These are phyloP conservation scores for Nothophytophthora sp. DNA, from an alignment of 352 stramenopile genomes.

Conservation along the genomic window DNA sequence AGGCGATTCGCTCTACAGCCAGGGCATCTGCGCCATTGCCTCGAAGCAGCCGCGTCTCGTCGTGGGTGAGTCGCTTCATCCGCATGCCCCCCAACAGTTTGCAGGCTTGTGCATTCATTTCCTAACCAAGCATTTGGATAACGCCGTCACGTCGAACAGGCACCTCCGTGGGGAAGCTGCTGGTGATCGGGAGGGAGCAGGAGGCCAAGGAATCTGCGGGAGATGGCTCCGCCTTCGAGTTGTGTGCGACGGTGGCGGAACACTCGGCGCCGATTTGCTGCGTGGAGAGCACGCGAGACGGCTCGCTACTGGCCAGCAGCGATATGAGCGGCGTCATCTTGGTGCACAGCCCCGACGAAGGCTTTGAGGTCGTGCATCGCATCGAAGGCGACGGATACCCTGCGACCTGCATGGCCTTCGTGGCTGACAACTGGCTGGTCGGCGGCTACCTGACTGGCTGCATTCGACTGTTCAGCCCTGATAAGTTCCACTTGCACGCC, in stretches of 20 bases:
- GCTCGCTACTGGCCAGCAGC: conserved; percentile 48
- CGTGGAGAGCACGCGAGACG: conserved; percentile 46
- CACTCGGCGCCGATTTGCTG: conserved; percentile 62
- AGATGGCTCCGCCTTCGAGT: conserved; percentile 50
- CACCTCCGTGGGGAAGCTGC: conserved; percentile 57
- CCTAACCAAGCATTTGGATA: not conserved
- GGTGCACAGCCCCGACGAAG: conserved; percentile 48
- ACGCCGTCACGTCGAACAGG: conserved; percentile 21
- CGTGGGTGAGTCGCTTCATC: conserved; percentile 35
- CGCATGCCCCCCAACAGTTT: too few relatives aligned
- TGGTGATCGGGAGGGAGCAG: conserved; percentile 58
- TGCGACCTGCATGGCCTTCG: conserved; percentile 55
- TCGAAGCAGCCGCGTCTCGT: conserved; percentile 46
- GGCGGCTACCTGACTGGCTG: conserved; percentile 58
- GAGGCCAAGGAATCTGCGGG: conserved; percentile 37
- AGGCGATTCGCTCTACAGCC: conserved; percentile 57
- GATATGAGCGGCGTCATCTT: conserved; percentile 65
- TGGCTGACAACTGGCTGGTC: conserved; percentile 54
- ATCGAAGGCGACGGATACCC: conserved; percentile 46
- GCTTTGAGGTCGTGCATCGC: conserved; percentile 66
- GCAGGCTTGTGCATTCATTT: too few relatives aligned
- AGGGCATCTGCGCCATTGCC: conserved; percentile 60
- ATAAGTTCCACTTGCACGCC: conserved; percentile 50
- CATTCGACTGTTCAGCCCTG: conserved; percentile 56
- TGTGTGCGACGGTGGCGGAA: conserved; percentile 56